Percentiles rank a stretch among this genome's conserved stretches.
phyloP scores from a whole-genome alignment of 139 green algal genomes.

The Pleodorina starrii region DNA sequence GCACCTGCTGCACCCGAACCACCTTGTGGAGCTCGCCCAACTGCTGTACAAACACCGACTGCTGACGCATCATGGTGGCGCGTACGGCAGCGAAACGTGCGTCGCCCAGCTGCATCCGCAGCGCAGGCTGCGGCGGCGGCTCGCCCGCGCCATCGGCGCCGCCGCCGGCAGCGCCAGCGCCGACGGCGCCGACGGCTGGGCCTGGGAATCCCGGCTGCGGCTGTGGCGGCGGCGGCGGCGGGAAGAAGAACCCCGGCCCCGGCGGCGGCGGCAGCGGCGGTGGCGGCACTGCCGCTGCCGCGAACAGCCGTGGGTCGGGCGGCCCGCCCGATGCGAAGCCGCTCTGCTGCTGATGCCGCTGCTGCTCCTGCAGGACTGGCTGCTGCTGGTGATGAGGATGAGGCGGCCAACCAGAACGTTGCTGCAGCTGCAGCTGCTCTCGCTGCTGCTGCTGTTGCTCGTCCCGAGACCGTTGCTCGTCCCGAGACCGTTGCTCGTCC shows the following conservation, averaged over 20 bases:
- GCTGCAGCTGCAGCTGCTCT: background rate
- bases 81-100: slow-evolving; percentile 55
- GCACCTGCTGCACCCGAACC: slow-evolving; percentile 52
- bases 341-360: background rate
- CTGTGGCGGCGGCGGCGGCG: background rate
- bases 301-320: background rate
- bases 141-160: background rate
- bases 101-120: slow-evolving; percentile 55
- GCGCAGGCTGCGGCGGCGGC: background rate
- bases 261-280: background rate
- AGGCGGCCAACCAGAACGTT: background rate
- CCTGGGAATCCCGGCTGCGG: too few species aligned
- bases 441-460: background rate
- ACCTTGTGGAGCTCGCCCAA: slow-evolving; percentile 71
- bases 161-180: background rate
- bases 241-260: too few species aligned
- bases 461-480: too few species aligned
- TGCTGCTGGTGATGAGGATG: background rate
- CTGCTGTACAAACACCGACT: slow-evolving; percentile 65
- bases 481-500: background rate
- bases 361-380: background rate
- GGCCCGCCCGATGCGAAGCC: background rate
- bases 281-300: background rate
- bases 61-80: slow-evolving; percentile 62
- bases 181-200: background rate